phyloP scores from a whole-genome alignment of 2,329 filamentous ascomycete genomes.

The Penicillium sclerotigenum region DNA sequence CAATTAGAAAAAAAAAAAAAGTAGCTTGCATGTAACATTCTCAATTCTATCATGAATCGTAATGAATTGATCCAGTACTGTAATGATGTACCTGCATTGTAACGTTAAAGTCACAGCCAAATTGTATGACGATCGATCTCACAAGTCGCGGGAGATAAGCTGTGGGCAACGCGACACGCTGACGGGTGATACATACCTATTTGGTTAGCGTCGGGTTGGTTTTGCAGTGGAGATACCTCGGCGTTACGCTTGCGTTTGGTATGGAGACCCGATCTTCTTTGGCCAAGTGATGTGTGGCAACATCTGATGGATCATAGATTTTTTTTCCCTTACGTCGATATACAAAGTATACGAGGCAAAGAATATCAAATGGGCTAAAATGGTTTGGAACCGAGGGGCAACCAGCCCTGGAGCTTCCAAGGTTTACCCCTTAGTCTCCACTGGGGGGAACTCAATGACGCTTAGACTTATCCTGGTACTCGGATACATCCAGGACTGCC shows the following conservation, averaged over 20 bases:
- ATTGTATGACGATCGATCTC: background rate
- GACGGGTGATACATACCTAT: background rate
- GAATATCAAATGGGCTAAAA: background rate
- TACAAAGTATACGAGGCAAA: too few species aligned
- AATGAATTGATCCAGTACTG: background rate
- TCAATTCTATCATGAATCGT: background rate
- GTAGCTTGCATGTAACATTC: background rate
- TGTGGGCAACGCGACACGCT: background rate
- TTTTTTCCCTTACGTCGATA: background rate
- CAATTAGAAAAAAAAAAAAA: background rate
- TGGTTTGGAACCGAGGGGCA: background rate
- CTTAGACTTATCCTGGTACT: slow-evolving; percentile 18
- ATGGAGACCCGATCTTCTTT: background rate
- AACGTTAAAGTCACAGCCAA: background rate
- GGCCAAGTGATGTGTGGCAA: background rate
- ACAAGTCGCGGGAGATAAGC: background rate
- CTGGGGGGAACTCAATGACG: slow-evolving; percentile 17
- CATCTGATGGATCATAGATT: background rate
- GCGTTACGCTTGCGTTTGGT: background rate
- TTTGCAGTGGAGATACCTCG: background rate
- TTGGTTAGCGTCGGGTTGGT: background rate
- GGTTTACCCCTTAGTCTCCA: background rate
- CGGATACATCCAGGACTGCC: slow-evolving; percentile 13
- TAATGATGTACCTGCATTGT: background rate
- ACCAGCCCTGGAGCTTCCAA: background rate